phyloP scores from a whole-genome alignment of 2,329 filamentous ascomycete genomes.

The Cadophora malorum region DNA sequence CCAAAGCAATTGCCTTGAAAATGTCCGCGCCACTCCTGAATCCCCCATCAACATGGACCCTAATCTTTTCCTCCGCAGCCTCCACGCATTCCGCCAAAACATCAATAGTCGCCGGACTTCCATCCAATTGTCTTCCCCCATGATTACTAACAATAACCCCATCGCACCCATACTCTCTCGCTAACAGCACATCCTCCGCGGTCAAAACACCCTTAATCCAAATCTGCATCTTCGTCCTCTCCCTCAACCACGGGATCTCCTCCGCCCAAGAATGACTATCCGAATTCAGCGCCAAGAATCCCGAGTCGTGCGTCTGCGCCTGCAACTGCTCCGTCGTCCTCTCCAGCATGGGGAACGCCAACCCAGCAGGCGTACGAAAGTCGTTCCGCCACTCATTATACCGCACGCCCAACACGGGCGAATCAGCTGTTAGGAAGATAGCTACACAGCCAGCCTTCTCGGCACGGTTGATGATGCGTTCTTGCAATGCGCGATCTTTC shows the following conservation, averaged over 20 bases:
- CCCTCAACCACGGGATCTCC: conserved; percentile 57
- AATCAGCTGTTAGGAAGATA: conserved; percentile 40
- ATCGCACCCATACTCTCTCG: conserved; percentile 62
- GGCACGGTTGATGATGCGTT: conserved; percentile 33
- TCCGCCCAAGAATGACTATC: conserved; percentile 52
- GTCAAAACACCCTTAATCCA: conserved; percentile 56
- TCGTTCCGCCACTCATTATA: conserved; percentile 43
- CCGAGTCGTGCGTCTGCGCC: conserved; percentile 37
- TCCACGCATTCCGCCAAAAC: conserved; percentile 43
- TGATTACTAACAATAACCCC: conserved; percentile 65
- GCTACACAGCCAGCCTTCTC: conserved; percentile 37
- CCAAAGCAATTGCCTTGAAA: conserved; percentile 66
- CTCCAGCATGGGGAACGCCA: conserved; percentile 37
- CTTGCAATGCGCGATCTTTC: conserved; percentile 51
- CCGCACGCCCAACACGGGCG: conserved; percentile 32
- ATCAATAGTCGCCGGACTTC: conserved; percentile 44
- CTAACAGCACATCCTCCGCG: conserved; percentile 66
- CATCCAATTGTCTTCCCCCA: conserved; percentile 65
- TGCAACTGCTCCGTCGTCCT: conserved; percentile 29
- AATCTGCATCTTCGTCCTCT: conserved; percentile 56
- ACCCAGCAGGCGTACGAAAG: conserved; percentile 52
- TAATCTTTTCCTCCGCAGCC: conserved; percentile 44
- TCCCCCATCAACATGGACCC: conserved; percentile 59
- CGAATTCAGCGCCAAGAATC: conserved; percentile 40
- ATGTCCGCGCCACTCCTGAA: conserved; percentile 62